Conservation (phyloP, 139 green algal genomes). For the Astrephomene gubernaculifera region DNA sequence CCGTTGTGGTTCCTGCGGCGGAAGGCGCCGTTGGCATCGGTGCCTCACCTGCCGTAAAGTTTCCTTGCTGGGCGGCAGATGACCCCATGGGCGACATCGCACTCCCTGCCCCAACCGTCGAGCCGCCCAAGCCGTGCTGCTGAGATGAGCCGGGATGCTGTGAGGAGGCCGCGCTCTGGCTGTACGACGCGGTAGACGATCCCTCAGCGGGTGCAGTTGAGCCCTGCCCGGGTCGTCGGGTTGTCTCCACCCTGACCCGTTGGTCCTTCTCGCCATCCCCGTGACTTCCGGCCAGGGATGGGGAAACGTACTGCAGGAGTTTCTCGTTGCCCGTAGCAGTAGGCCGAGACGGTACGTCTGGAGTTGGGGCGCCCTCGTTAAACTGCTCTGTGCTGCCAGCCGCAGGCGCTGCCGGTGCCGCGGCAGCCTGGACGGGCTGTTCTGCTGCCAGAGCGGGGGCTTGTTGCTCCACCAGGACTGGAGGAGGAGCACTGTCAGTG, state of each 20-base stretch:
- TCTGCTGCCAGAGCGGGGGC: no score
- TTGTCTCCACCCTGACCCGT: slow-evolving; percentile 19
- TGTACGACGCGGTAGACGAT: background rate
- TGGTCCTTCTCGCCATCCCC: background rate
- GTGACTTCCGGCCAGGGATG: no score
- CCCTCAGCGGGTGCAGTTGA: background rate
- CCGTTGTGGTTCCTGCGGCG: background rate
- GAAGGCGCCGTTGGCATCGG: background rate
- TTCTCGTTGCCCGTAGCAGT: no score
- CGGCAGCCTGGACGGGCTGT: no score
- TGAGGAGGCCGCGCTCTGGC: background rate
- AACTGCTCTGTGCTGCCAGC: no score
- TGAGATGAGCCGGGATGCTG: background rate
- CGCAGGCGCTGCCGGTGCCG: no score
- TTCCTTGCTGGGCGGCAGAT: background rate
- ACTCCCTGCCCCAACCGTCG: background rate
- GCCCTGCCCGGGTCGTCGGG: background rate
- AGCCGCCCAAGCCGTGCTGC: background rate
- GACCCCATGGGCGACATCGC: background rate
- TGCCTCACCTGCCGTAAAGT: background rate
- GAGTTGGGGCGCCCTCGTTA: no score
- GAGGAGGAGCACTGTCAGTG: no score
- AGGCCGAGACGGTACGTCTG: no score
- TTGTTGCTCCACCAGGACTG: no score
- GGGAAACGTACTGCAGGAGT: no score